phyloP scores from a whole-genome alignment of 495 filamentous ascomycete genomes.

The Aspergillus conjunctus region DNA sequence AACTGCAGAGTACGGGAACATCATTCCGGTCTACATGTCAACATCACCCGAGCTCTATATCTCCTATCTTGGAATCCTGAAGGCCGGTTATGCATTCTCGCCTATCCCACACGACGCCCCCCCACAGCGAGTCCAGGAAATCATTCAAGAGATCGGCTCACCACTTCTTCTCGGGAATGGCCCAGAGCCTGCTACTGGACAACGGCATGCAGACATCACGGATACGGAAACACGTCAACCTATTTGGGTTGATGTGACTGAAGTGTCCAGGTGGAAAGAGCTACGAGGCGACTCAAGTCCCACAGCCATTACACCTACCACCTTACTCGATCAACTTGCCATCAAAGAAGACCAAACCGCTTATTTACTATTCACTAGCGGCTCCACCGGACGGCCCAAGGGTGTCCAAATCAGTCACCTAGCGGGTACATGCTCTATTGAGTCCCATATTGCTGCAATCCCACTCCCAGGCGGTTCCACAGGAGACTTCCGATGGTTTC shows the following conservation, averaged over 20 bases:
- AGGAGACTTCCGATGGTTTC: slow-evolving; percentile 69
- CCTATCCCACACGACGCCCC: slow-evolving; percentile 74
- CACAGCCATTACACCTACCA: background rate
- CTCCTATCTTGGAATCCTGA: slow-evolving; percentile 67
- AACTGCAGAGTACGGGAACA: slow-evolving; percentile 23
- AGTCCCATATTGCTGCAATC: slow-evolving; percentile 57
- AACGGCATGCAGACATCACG: slow-evolving; percentile 4
- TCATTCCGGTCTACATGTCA: slow-evolving; percentile 70
- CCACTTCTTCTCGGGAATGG: slow-evolving; percentile 49
- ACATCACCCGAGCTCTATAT: slow-evolving; percentile 73
- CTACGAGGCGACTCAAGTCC: slow-evolving; percentile 13
- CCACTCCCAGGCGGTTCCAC: slow-evolving; percentile 55
- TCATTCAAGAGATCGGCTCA: slow-evolving; percentile 63
- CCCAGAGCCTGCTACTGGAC: slow-evolving; percentile 16
- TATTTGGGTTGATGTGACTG: slow-evolving; percentile 33
- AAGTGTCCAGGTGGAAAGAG: slow-evolving; percentile 25
- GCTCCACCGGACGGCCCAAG: slow-evolving; percentile 82
- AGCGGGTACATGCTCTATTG: slow-evolving; percentile 68
- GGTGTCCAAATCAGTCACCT: slow-evolving; percentile 75
- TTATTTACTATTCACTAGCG: slow-evolving; percentile 87
- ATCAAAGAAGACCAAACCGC: slow-evolving; percentile 53
- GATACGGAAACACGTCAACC: background rate
- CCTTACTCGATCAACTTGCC: slow-evolving; percentile 10
- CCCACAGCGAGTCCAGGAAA: slow-evolving; percentile 67
- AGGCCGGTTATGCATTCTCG: slow-evolving; percentile 75